These are phyloP conservation scores for Nidularia sp. DNA, from an alignment of 768 basidiomycete species.

Conservation along the genomic window DNA sequence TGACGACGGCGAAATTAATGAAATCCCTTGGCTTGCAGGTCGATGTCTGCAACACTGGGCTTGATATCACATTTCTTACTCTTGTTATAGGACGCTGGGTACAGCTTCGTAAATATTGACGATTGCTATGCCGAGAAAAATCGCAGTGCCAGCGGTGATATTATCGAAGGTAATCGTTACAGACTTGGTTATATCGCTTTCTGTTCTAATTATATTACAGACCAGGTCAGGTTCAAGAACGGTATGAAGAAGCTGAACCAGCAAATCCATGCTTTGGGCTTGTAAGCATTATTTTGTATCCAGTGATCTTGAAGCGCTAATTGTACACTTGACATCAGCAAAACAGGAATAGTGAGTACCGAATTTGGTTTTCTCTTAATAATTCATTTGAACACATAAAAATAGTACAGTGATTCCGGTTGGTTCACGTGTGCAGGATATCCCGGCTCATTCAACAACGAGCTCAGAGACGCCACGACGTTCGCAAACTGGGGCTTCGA, in stretches of 20 bases:
- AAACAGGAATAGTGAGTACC: conserved; percentile 36
- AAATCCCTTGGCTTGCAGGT: conserved; percentile 56
- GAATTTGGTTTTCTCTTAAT: not conserved
- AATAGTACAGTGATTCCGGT: conserved; percentile 57
- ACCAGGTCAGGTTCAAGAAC: conserved; percentile 44
- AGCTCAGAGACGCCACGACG: conserved; percentile 47
- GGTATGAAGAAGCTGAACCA: conserved; percentile 56
- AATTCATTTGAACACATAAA: not conserved
- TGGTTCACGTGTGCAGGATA: conserved; percentile 68
- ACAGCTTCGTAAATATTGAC: conserved; percentile 58
- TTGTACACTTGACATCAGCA: conserved; percentile 14
- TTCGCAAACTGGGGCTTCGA: conserved; percentile 69
- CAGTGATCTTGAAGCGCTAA: too few species aligned
- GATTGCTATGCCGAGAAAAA: conserved; percentile 62
- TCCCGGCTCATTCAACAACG: conserved; percentile 62
- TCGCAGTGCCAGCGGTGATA: conserved; percentile 43
- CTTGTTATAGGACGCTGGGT: conserved; percentile 45
- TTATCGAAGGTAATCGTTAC: conserved; percentile 40
- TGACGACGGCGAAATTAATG: conserved; percentile 48
- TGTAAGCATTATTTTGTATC: conserved; percentile 28
- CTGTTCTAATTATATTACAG: conserved; percentile 18
- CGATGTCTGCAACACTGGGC: conserved; percentile 1
- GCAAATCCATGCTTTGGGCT: conserved; percentile 53
- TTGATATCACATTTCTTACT: too few species aligned
- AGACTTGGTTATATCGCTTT: not conserved